Conservation (phyloP, 345 rosid genomes). For the Gossypium raimondii region DNA sequence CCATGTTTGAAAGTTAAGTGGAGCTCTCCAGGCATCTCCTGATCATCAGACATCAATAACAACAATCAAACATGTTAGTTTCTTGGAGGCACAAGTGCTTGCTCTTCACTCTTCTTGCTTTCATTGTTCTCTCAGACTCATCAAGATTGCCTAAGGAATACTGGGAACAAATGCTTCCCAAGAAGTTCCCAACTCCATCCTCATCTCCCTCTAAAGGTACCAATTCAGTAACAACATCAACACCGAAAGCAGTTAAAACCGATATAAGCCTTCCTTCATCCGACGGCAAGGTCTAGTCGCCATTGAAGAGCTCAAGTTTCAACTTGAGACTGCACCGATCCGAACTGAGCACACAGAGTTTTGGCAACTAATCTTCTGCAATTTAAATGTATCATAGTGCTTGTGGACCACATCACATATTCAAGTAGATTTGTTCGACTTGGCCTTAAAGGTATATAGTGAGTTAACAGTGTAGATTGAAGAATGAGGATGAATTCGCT, state of each 20-base stretch:
- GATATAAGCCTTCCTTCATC: constrained; percentile 37
- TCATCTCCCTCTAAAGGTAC: constrained; percentile 92
- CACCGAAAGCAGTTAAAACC: constrained; percentile 31
- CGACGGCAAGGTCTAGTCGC: constrained; percentile 51
- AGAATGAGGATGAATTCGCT: not conserved
- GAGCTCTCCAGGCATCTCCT: constrained; percentile 27
- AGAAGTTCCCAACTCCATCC: constrained; percentile 67
- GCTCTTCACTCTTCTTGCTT: constrained; percentile 36
- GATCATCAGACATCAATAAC: not conserved
- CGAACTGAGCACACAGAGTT: constrained; percentile 12
- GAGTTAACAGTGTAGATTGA: not conserved
- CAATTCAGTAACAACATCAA: constrained; percentile 48
- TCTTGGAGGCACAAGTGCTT: constrained; percentile 41
- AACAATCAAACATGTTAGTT: constrained; percentile 28
- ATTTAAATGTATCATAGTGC: not conserved
- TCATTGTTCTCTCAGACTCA: constrained; percentile 45
- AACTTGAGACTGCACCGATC: constrained; percentile 6
- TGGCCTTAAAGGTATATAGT: not conserved
- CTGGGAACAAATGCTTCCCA: constrained; percentile 87
- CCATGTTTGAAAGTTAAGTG: constrained; percentile 20
- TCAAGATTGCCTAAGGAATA: constrained; percentile 55
- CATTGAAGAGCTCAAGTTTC: constrained; percentile 6
- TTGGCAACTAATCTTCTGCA: constrained; percentile 19
- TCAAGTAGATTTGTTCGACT: not conserved
- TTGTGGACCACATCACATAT: constrained; percentile 18